A percentile compares a stretch with the other conserved stretches of the same genome.
Evolutionary conservation across 2,329 filamentous ascomycete genomes (phyloP).

Genomic region (Botryotinia calthae): DNA sequence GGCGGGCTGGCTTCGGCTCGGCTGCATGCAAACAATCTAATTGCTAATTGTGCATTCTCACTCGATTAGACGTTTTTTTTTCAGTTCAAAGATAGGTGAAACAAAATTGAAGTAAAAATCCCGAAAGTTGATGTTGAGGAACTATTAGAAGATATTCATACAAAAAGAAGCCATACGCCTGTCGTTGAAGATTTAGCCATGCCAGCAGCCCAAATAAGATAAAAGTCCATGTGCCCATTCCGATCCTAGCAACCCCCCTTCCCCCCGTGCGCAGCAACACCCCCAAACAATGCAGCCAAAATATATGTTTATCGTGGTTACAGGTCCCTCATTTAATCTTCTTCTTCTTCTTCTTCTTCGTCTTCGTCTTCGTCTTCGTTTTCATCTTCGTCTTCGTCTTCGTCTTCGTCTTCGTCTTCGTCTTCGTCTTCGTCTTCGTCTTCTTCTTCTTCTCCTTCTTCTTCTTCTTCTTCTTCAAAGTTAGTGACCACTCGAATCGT

Average conservation of each 20-base stretch:
- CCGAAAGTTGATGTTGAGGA: slow-evolving; percentile 18
- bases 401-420: slow-evolving; percentile 18
- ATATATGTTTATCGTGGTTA: slow-evolving; percentile 2
- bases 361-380: slow-evolving; percentile 15
- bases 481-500: slow-evolving; percentile 30
- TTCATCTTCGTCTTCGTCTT: slow-evolving; percentile 20
- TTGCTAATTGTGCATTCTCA: neutral
- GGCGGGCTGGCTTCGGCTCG: neutral
- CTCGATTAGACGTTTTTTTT: neutral
- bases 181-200: slow-evolving; percentile 32
- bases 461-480: slow-evolving; percentile 19
- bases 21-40: neutral
- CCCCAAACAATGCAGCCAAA: slow-evolving; percentile 16
- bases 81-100: neutral
- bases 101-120: slow-evolving; percentile 1
- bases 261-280: neutral
- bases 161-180: slow-evolving; percentile 24
- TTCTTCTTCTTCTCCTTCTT: slow-evolving; percentile 11
- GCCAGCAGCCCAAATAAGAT: slow-evolving; percentile 23
- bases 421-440: slow-evolving; percentile 14
- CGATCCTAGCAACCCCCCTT: slow-evolving; percentile 22
- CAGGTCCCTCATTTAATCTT: slow-evolving; percentile 5
- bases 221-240: slow-evolving; percentile 19
- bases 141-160: slow-evolving; percentile 32
- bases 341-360: slow-evolving; percentile 19